phyloP scores from a whole-genome alignment of 768 basidiomycete species.

The Tephrocybe sp. region DNA sequence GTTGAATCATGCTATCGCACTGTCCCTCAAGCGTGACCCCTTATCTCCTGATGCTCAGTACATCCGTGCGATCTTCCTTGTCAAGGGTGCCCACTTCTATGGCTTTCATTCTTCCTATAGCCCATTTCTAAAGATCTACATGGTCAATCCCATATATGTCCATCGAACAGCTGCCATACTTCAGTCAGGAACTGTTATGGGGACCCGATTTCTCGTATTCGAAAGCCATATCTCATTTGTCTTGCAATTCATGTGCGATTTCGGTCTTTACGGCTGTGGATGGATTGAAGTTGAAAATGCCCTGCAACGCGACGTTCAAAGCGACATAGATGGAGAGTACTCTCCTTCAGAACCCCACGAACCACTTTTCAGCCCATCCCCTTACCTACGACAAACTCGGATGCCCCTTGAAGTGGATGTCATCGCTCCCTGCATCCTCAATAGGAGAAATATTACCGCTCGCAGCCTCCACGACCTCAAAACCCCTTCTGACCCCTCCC shows the following conservation, averaged over 20 bases:
- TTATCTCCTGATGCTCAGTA: constrained; percentile 53
- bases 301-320: constrained; percentile 46
- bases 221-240: constrained; percentile 89
- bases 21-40: constrained; percentile 76
- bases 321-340: constrained; percentile 33
- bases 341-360: constrained; percentile 22
- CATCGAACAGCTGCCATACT: constrained; percentile 73
- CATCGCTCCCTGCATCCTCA: constrained; percentile 79
- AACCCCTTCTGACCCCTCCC: constrained; percentile 52
- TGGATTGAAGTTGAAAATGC: constrained; percentile 74
- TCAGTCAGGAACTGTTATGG: constrained; percentile 80
- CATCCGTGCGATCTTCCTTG: constrained; percentile 74
- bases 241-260: constrained; percentile 93
- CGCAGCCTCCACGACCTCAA: constrained; percentile 69
- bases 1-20: constrained; percentile 81
- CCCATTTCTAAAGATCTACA: constrained; percentile 85
- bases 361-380: constrained; percentile 43
- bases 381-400: constrained; percentile 64
- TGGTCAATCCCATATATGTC: constrained; percentile 68
- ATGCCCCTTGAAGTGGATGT: constrained; percentile 81
- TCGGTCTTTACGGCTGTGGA: constrained; percentile 91
- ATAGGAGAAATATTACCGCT: constrained; percentile 62
- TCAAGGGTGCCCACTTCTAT: constrained; percentile 96
- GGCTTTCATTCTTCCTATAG: constrained; percentile 84
- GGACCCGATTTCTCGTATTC: constrained; percentile 72